A percentile compares a stretch with the other conserved stretches of the same genome.
phyloP scores from a whole-genome alignment of 2,329 filamentous ascomycete species.

The Penicillium sp. region DNA sequence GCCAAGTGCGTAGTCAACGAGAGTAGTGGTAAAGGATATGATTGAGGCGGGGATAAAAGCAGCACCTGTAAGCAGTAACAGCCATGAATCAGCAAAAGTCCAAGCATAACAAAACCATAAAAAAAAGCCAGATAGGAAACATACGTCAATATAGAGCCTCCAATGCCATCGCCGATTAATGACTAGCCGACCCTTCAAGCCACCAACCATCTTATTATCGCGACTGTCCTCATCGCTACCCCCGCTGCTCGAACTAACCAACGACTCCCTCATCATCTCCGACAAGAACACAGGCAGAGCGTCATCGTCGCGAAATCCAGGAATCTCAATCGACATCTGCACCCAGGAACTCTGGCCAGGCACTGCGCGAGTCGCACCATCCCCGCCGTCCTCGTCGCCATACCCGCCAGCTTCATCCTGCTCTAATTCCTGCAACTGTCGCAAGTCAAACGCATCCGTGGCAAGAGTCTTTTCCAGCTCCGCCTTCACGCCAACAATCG shows the following conservation, averaged over 20 bases:
- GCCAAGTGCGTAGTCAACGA: slow-evolving; percentile 92
- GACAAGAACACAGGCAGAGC: slow-evolving; percentile 79
- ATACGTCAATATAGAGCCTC: slow-evolving; percentile 90
- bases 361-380: slow-evolving; percentile 20
- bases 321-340: slow-evolving; percentile 87
- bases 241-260: slow-evolving; percentile 64
- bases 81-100: not conserved
- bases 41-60: slow-evolving; percentile 85
- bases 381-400: slow-evolving; percentile 19
- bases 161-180: slow-evolving; percentile 94
- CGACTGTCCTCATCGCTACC: slow-evolving; percentile 66
- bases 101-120: not conserved
- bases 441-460: slow-evolving; percentile 32
- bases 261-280: slow-evolving; percentile 81
- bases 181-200: slow-evolving; percentile 65
- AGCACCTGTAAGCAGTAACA: slow-evolving; percentile 60
- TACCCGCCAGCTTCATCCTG: slow-evolving; percentile 20
- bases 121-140: slow-evolving; percentile 27
- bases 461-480: slow-evolving; percentile 74
- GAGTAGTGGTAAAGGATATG: slow-evolving; percentile 87
- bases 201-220: slow-evolving; percentile 63
- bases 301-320: slow-evolving; percentile 87
- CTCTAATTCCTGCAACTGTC: slow-evolving; percentile 37
- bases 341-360: slow-evolving; percentile 67
- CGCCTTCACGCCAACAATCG: slow-evolving; percentile 91